Evolutionary conservation across 176 grass and related monocot species (phyloP).

Genomic region (Oryza meyeriana): DNA sequence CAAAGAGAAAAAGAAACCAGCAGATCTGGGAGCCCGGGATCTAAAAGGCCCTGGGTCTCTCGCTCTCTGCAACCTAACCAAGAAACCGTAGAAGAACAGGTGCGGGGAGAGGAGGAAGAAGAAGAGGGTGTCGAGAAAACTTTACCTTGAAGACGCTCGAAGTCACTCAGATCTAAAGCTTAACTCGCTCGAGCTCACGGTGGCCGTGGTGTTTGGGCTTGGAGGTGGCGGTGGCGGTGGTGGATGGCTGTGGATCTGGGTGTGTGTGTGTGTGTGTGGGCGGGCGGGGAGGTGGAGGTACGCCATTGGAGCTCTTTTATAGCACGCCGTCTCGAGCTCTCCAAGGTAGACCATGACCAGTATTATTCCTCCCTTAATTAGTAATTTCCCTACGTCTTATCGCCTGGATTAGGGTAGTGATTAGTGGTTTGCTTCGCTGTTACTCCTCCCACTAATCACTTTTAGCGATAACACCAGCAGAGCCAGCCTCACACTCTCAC

Average conservation of each 20-base stretch:
- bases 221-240: neutral
- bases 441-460: constrained; percentile 18
- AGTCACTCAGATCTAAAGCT: constrained; percentile 56
- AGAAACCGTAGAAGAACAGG: neutral
- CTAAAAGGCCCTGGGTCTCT: constrained; percentile 38
- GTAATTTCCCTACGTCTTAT: neutral
- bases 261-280: neutral
- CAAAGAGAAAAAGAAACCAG: neutral
- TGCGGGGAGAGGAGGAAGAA: too few relatives aligned
- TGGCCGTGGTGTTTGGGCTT: neutral
- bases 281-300: constrained; percentile 38
- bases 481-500: neutral
- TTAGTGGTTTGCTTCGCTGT: constrained; percentile 18
- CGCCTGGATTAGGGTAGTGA: neutral
- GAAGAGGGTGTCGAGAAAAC: neutral
- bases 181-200: constrained; percentile 49
- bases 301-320: constrained; percentile 34
- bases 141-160: constrained; percentile 42
- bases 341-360: neutral
- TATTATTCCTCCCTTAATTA: neutral
- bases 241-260: neutral
- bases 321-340: neutral
- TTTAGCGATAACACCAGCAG: neutral
- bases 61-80: constrained; percentile 13
- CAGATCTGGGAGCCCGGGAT: constrained; percentile 42